Base-by-base conservation (phyloP, 352 stramenopile genomes). In the Phytophthora sp. region DNA sequence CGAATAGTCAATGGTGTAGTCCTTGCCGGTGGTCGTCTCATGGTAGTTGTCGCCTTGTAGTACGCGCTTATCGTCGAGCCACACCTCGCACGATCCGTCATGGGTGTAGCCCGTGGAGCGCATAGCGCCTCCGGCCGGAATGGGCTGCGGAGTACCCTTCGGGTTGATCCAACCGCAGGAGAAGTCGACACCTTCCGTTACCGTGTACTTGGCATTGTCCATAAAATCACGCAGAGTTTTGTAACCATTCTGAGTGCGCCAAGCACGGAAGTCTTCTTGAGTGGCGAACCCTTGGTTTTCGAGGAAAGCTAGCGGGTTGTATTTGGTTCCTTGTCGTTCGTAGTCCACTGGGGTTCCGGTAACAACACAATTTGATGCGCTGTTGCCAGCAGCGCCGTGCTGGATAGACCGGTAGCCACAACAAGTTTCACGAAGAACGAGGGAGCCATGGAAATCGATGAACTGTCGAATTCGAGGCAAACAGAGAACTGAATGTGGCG, bases 41-140 rank as follows among this genome's bases (percentile, higher is more conserved):
- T 74, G 60, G 38, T 60, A 74, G 43, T 74, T 70, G 20, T 27
- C 44, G 30, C 48, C 39, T 34, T 66, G 38, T 18, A 70, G 32
- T 42, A 71, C 60, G 20, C 53, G 54, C n/a, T 54, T 67, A 41
- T 64, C 52, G 56, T 78, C 72, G 24, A 81, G 50, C 71, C 67
- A 79, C 34, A 79, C 53, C 50, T 79, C 71, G 51, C 71, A 79
- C 37, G 71, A 67, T 0, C 71, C 71, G 26, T 76, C 67, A 48
- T 79, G 67, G 15, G 51, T 81, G 67, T 85, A 85, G 7, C 76
- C 76, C 20, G 71, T 79, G 3, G 66, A 76, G 17, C 62, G 66
- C 44, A 76, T 62, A n/a, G 32, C 54, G 10, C 34, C 62, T 39
- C 69, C 64, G 12, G 56, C 55, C 5, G 58, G 66, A 41, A 79